Percentiles rank a stretch among this genome's conserved stretches.
phyloP scores from a whole-genome alignment of 2,329 filamentous ascomycete species.

The Davidsoniella neocaledoniae region DNA sequence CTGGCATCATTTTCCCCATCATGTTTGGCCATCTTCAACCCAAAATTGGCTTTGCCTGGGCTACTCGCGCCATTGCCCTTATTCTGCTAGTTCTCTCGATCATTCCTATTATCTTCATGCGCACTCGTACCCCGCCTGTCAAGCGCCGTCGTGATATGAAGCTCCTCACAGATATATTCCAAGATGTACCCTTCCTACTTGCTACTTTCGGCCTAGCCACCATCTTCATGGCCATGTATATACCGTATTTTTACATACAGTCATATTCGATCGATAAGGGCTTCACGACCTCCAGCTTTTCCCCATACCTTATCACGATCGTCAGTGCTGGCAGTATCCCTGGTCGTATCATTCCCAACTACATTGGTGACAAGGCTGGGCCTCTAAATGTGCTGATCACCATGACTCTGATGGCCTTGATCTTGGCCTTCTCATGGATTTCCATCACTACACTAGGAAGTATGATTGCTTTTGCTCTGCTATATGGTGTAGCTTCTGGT shows the following conservation, averaged over 20 bases:
- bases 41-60: constrained; percentile 38
- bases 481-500: constrained; percentile 32
- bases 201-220: constrained; percentile 23
- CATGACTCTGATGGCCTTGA: constrained; percentile 27
- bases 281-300: constrained; percentile 20
- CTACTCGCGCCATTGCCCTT: constrained; percentile 28
- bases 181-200: constrained; percentile 23
- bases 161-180: constrained; percentile 14
- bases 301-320: constrained; percentile 26
- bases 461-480: constrained; percentile 25
- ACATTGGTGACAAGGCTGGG: constrained; percentile 27
- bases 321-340: constrained; percentile 30
- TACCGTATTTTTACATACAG: constrained; percentile 32
- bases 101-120: constrained; percentile 25
- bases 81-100: constrained; percentile 24
- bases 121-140: constrained; percentile 20
- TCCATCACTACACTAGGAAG: constrained; percentile 21
- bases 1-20: constrained; percentile 23
- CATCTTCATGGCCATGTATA: constrained; percentile 29
- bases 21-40: constrained; percentile 26
- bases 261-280: constrained; percentile 25
- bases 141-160: constrained; percentile 10
- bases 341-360: constrained; percentile 28
- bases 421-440: constrained; percentile 31
- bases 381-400: constrained; percentile 25